Percentiles rank a stretch among this genome's conserved stretches.
phyloP scores from a whole-genome alignment of 495 filamentous ascomycete species.

The Neurospora tetrasperma region DNA sequence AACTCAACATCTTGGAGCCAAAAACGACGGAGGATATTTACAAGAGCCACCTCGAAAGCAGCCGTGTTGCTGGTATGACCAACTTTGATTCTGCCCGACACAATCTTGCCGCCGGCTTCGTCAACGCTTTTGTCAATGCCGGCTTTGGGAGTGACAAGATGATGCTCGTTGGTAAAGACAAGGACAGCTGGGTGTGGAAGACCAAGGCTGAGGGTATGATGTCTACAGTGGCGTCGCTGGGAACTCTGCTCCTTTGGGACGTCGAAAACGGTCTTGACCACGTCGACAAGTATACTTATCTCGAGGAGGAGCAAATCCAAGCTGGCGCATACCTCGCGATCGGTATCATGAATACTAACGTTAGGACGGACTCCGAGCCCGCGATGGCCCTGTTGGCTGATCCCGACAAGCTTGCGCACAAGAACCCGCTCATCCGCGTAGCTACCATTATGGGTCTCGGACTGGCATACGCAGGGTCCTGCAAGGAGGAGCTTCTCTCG shows the following conservation, averaged over 20 bases:
- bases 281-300: conserved; percentile 87
- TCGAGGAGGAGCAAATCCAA: conserved; percentile 71
- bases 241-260: conserved; percentile 84
- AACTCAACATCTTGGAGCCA: conserved; percentile 92
- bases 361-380: conserved; percentile 76
- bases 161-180: conserved; percentile 77
- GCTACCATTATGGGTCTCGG: conserved; percentile 93
- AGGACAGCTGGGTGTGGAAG: conserved; percentile 95
- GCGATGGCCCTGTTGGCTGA: conserved; percentile 78
- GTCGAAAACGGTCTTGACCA: conserved; percentile 80
- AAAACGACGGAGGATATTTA: conserved; percentile 99
- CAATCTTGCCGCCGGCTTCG: conserved; percentile 91
- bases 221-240: conserved; percentile 86
- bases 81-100: conserved; percentile 92
- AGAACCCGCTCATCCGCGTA: conserved; percentile 63
- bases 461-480: conserved; percentile 83
- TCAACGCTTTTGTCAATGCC: conserved; percentile 93
- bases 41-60: conserved; percentile 96
- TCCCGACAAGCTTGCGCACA: conserved; percentile 61
- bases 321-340: conserved; percentile 83
- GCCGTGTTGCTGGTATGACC: conserved; percentile 77
- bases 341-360: conserved; percentile 88
- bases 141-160: conserved; percentile 94
- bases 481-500: conserved; percentile 73
- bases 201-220: conserved; percentile 97